Evolutionary conservation across 1,139 yeast species (phyloP), one percentile per base, ranked within the genome.

Genomic region (Taphrina communis): DNA sequence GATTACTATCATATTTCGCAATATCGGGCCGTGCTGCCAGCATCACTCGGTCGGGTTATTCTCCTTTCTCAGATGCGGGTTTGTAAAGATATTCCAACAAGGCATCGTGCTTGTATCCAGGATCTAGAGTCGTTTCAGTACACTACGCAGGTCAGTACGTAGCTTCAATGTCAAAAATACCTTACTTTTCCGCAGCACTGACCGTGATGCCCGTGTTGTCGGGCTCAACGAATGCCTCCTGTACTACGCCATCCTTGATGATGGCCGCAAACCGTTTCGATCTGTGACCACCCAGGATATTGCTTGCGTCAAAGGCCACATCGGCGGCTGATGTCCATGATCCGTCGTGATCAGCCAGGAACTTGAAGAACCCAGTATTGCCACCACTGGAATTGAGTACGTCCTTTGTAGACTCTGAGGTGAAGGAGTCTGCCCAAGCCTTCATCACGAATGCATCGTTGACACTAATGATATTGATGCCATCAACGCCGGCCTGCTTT

Each of bases 371-470:
- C 61, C 69, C 71, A 8, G 65, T 58, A 66, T 78, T 46, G 73
- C 75, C 8, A 0, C 42, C 41, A 2, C 82, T 82, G 44, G 78
- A 78, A n/a, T 79, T 77, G 50, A 87, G 77, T 1, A 78, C 73
- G 69, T 85, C 50, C 17, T 21, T 14, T 3, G 60, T 56, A 11
- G 62, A 58, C 1, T 58, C 42, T 11, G 17, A 8, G 21, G 42
- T 11, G 2, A 60, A 38, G 31, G 63, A 55, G 42, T 56, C 59
- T 19, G 57, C 38, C 57, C 61, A 65, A 12, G 59, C 67, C n/a
- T 65, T 59, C 75, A 88, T 86, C 62, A 90, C 97, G 77, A 91
- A 91, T 2, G 94, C 85, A 76, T 91, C 97, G 78, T 91, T 91
- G 61, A 90, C 96, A 25, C 95, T 83, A 56, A 92, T 85, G 58